Base-by-base conservation (phyloP, 2,329 filamentous ascomycete species). In the Coniochaeta hoffmannii region DNA sequence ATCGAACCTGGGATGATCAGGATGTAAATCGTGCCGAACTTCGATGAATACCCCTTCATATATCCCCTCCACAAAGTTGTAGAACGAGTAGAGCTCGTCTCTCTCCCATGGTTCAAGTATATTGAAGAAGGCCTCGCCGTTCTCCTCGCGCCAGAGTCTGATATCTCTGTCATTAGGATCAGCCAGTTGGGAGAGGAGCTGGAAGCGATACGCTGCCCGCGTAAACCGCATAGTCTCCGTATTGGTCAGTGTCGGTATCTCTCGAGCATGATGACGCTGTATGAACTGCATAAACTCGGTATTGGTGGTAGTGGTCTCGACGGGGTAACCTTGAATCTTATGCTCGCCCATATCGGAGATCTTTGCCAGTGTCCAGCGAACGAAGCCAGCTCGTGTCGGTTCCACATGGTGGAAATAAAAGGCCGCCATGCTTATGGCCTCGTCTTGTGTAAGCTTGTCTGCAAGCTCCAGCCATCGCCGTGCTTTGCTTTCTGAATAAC, bases 101-200 rank as follows among this genome's bases (percentile, higher is more conserved):
- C 56, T 50, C 53, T 61, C 60, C 57, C 59, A 62, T 1, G 59
- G 59, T 24, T 59, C 56, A 10, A 59, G 50, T 6, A 53, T 19
- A 8, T 22, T 24, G 6, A 61, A 10, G 30, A 60, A 58, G 15
- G 36, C 32, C 17, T 14, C 5, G 2, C 51, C 15, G 14, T 53
- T 34, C 19, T 51, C 53, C 17, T n/a, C 6, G 34, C 34, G 53
- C 15, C 55, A 56, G 14, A 59, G 17, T 9, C 50, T 41, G 44
- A 52, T 52, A n/a, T 10, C 7, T n/a, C 8, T 35, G 30, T 52
- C 31, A 35, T 17, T 22, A 52, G 50, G 22, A 11, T 32, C 19
- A 35, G 12, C 31, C 34, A 52, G 28, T 30, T 52, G 50, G 22
- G 55, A 59, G 49, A 38, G 53, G 1, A 60, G 34, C 50, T 62